A percentile compares a stretch with the other conserved stretches of the same genome.
Conservation (phyloP, 2,329 filamentous ascomycete genomes). For the Colletotrichum sp. region DNA sequence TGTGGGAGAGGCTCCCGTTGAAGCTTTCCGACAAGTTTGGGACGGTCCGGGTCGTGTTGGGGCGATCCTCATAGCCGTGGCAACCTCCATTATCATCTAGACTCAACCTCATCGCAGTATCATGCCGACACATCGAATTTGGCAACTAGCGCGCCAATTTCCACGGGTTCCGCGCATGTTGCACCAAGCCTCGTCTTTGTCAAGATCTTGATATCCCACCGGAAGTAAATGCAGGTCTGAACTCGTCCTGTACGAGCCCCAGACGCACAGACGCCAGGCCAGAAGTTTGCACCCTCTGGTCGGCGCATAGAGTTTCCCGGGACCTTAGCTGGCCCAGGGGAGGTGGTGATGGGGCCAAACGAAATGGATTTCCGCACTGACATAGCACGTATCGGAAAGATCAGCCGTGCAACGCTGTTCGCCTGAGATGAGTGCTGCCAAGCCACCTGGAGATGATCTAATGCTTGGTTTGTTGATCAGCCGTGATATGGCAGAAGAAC, state of each 20-base stretch:
- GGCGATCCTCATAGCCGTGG: neutral
- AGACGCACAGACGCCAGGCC: neutral
- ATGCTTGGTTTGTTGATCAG: neutral
- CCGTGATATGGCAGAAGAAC: neutral
- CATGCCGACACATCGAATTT: neutral
- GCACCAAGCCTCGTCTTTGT: neutral
- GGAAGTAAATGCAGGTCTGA: neutral
- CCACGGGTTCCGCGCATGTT: neutral
- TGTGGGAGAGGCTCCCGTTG: neutral
- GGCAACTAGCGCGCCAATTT: neutral
- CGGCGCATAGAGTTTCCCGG: neutral
- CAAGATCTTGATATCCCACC: neutral
- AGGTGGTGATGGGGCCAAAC: neutral
- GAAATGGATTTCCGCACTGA: neutral
- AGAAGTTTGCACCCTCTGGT: neutral
- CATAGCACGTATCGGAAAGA: neutral
- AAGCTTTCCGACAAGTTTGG: neutral
- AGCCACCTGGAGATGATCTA: neutral
- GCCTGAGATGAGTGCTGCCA: neutral
- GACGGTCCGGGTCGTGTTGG: neutral
- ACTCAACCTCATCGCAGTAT: neutral
- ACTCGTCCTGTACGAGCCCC: neutral
- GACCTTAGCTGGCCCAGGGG: neutral
- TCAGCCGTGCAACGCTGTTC: neutral
- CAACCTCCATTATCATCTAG: neutral